Evolutionary conservation across 2,329 filamentous ascomycete genomes (phyloP).

Genomic region (Seiridium unicorne): DNA sequence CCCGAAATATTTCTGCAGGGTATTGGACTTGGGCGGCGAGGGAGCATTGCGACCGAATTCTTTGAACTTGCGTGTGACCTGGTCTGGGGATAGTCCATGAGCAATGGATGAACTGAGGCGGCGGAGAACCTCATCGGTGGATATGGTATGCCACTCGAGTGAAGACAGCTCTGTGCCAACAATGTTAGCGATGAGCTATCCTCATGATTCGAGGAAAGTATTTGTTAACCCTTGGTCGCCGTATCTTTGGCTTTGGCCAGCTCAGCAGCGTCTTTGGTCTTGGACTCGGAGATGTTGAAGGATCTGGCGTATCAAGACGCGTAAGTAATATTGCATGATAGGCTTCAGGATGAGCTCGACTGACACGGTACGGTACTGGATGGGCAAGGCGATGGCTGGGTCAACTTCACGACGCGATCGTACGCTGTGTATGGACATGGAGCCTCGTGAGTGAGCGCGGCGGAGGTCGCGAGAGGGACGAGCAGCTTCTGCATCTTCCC

Average conservation of each 20-base stretch:
- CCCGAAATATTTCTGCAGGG: constrained; percentile 55
- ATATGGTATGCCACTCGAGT: constrained; percentile 67
- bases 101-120: constrained; percentile 55
- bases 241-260: constrained; percentile 38
- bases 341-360: constrained; percentile 12
- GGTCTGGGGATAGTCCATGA: constrained; percentile 59
- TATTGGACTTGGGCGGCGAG: constrained; percentile 62
- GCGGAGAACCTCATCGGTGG: constrained; percentile 55
- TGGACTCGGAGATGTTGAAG: constrained; percentile 55
- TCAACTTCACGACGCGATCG: constrained; percentile 37
- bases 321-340: background rate
- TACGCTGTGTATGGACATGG: constrained; percentile 39
- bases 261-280: constrained; percentile 40
- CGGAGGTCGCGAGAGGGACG: constrained; percentile 21
- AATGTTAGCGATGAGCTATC: constrained; percentile 13
- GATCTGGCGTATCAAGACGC: constrained; percentile 30
- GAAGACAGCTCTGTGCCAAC: constrained; percentile 50
- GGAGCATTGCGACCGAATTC: constrained; percentile 68
- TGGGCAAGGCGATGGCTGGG: constrained; percentile 42
- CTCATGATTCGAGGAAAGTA: background rate
- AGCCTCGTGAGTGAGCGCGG: constrained; percentile 30
- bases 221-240: constrained; percentile 33
- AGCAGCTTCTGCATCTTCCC: constrained; percentile 34
- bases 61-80: constrained; percentile 51
- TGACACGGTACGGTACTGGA: constrained; percentile 55